A percentile compares a stretch with the other conserved stretches of the same genome.
These are phyloP conservation scores for Borealophlyctis nickersoniae DNA, from an alignment of 192 early-diverging fungal species.

Conservation along the genomic window DNA sequence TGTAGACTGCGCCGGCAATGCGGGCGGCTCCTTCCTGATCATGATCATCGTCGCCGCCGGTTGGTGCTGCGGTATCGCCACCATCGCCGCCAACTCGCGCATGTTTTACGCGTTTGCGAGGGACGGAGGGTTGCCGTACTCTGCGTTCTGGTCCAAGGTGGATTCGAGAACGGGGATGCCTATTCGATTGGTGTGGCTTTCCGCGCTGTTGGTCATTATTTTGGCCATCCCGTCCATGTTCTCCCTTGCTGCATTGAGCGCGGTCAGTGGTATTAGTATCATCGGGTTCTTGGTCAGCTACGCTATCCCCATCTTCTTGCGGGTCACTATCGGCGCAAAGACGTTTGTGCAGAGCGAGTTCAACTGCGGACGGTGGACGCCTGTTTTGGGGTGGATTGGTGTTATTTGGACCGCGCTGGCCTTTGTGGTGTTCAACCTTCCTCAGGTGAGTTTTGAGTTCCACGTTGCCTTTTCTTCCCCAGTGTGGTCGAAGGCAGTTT, in stretches of 20 bases:
- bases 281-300: conserved; percentile 46
- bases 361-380: conserved; percentile 40
- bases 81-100: conserved; percentile 44
- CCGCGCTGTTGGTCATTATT: conserved; percentile 32
- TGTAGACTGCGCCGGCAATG: conserved; percentile 31
- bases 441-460: too few species aligned
- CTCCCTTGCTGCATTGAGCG: conserved; percentile 37
- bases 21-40: conserved; percentile 33
- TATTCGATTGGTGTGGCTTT: conserved; percentile 42
- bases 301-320: conserved; percentile 44
- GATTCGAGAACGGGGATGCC: conserved; percentile 41
- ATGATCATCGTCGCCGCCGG: conserved; percentile 37
- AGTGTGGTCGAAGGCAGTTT: neutral
- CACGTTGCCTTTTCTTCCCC: neutral
- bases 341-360: conserved; percentile 37
- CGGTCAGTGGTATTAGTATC: conserved; percentile 31
- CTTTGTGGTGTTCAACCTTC: conserved; percentile 38
- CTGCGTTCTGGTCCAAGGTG: conserved; percentile 31
- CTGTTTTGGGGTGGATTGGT: conserved; percentile 34
- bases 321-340: conserved; percentile 36
- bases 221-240: conserved; percentile 41
- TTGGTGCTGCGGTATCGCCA: conserved; percentile 37
- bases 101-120: conserved; percentile 54
- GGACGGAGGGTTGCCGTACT: conserved; percentile 46
- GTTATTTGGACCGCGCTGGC: conserved; percentile 37